Conservation (phyloP, 202 grass and related monocot species). For the Zizania palustris region DNA sequence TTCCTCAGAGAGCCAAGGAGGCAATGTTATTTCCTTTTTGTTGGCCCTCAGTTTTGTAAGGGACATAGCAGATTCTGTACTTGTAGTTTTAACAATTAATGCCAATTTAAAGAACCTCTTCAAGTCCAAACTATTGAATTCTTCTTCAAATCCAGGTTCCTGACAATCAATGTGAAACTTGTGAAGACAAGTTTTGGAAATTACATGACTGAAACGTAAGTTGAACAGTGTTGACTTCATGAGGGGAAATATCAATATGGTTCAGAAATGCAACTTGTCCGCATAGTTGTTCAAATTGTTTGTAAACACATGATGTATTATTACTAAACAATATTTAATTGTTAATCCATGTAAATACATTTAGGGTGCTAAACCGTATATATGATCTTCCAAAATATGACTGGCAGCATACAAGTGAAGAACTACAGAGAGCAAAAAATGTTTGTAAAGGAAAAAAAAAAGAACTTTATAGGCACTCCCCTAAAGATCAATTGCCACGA, state of each 20-base stretch:
- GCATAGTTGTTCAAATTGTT: neutral
- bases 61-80: conserved; percentile 38
- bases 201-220: neutral
- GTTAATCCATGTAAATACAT: neutral
- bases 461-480: neutral
- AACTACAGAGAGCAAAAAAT: neutral
- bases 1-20: conserved; percentile 66
- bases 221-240: conserved; percentile 2
- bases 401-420: neutral
- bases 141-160: conserved; percentile 59
- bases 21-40: conserved; percentile 40
- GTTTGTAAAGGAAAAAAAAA: neutral
- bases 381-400: neutral
- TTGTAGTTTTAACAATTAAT: conserved; percentile 23
- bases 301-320: neutral
- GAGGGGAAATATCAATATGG: neutral
- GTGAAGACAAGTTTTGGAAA: neutral
- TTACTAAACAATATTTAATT: neutral
- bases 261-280: neutral
- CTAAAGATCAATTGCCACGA: neutral
- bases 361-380: neutral
- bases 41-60: conserved; percentile 25
- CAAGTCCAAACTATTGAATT: conserved; percentile 46
- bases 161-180: conserved; percentile 26
- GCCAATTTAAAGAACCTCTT: conserved; percentile 54